These are phyloP conservation scores for Termitomyces sp. DNA, from an alignment of 768 basidiomycete genomes.

Conservation along the genomic window DNA sequence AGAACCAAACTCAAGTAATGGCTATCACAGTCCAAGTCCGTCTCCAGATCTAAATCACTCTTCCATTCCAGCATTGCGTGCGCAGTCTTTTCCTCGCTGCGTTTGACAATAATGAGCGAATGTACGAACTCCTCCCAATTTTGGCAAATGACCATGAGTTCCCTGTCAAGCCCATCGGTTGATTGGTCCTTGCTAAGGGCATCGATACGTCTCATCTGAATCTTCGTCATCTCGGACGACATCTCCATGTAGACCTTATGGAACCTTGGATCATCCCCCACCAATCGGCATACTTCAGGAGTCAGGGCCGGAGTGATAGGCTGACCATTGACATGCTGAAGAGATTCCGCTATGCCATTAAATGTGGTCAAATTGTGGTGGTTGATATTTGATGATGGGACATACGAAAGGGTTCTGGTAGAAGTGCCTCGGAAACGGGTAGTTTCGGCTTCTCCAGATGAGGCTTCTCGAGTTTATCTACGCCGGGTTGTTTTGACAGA, in stretches of 20 bases:
- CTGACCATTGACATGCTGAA: not conserved
- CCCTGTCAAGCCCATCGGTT: not conserved
- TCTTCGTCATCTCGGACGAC: not conserved
- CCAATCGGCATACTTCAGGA: slow-evolving; percentile 3
- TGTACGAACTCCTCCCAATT: slow-evolving; percentile 3
- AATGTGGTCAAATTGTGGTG: not conserved
- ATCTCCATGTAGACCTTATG: not conserved
- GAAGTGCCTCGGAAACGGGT: not conserved
- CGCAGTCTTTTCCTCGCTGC: not conserved
- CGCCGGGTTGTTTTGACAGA: not conserved
- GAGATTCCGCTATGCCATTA: not conserved
- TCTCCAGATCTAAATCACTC: not conserved
- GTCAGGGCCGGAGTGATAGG: not conserved
- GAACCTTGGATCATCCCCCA: not conserved
- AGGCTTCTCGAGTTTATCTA: not conserved
- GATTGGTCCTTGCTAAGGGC: not conserved
- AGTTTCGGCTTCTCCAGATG: not conserved
- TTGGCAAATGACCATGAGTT: not conserved
- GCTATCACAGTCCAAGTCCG: not conserved
- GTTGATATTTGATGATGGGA: not conserved
- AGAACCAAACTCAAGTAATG: slow-evolving; percentile 3
- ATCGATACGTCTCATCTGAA: slow-evolving; percentile 5
- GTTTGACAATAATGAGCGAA: not conserved
- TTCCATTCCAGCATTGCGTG: not conserved
- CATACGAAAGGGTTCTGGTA: not conserved